A percentile compares a stretch with the other conserved stretches of the same genome.
Evolutionary conservation across 2,329 filamentous ascomycete genomes (phyloP).

Genomic region (Penicillium corylophilum): DNA sequence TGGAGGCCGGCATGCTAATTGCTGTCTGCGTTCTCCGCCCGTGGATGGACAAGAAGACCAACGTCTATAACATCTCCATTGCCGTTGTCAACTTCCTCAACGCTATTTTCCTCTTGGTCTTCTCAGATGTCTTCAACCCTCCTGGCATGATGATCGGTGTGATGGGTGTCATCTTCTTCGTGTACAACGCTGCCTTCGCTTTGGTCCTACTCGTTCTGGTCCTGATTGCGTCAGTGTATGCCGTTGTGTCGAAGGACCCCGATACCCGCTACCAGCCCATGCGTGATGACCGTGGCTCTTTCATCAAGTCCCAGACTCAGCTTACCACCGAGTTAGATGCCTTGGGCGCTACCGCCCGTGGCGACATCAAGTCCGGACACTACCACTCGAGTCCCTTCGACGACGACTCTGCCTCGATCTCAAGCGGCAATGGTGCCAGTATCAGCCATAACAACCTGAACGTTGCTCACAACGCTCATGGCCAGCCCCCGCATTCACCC

Average conservation of each 20-base stretch:
- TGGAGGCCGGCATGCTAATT: constrained; percentile 78
- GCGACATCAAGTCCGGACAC: constrained; percentile 65
- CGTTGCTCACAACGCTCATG: constrained; percentile 28
- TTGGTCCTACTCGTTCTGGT: constrained; percentile 81
- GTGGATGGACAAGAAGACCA: constrained; percentile 99
- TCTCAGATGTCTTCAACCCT: constrained; percentile 81
- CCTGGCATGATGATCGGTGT: constrained; percentile 81
- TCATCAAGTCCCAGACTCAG: constrained; percentile 93
- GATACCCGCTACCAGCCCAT: constrained; percentile 95
- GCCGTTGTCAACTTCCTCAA: constrained; percentile 88
- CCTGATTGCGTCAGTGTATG: constrained; percentile 71
- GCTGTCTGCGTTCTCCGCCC: constrained; percentile 76
- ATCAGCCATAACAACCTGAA: constrained; percentile 50
- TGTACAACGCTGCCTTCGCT: constrained; percentile 81
- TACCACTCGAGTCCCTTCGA: constrained; percentile 63
- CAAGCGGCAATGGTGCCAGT: constrained; percentile 49
- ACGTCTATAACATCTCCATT: constrained; percentile 93
- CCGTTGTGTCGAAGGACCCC: constrained; percentile 87
- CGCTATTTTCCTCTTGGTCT: constrained; percentile 82
- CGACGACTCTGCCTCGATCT: constrained; percentile 69
- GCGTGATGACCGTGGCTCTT: constrained; percentile 92
- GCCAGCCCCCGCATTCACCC: constrained; percentile 49
- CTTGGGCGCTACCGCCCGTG: constrained; percentile 81
- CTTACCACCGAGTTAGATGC: constrained; percentile 87
- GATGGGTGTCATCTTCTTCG: constrained; percentile 85